Base-by-base conservation (phyloP, 164 flowering plant genomes). In the Piper longum region DNA sequence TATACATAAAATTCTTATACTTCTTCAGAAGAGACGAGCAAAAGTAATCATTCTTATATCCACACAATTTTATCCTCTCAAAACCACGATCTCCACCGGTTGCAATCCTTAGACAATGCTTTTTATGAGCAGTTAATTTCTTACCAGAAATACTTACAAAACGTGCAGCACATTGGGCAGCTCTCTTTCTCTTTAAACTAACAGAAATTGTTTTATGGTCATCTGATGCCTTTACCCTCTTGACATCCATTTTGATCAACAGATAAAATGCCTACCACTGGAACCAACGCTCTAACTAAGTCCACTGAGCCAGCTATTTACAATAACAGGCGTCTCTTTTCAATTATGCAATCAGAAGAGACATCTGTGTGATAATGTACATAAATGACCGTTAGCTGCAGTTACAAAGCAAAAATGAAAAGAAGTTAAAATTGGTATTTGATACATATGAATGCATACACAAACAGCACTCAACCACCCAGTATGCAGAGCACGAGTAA, bases 151-250 rank as follows among this genome's bases (percentile, higher is more conserved):
- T 83, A 60, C 59, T 19, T 1, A 76, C 43, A 39, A 69, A 58
- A 69, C 62, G 41, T 12, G 77, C 54, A 16, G 77, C 80, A 73
- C 56, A 56, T 16, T 42, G 69, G 12, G 75, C 69, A 48, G 85
- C 79, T 58, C 72, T 73, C 75, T 83, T 88, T 66, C 88, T 79
- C 79, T 85, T 93, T 69, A 76, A 59, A 62, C 76, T 77, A 71
- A 71, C 78, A 64, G 69, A 62, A 64, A 70, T 66, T 44, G 60
- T 66, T 18, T 61, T 70, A 3, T 71, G 66, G 74, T 78, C 83
- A 92, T 67, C 96, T 96, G 76, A 92, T 71, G 68, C 98, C 96
- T 75, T 85, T 75, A 62, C 90, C 86, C 61, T 65, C 72, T 75
- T 79, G 62, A 80, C 61, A 71, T 88, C 89, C 96, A 93, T 93